phyloP scores from a whole-genome alignment of 768 basidiomycete species.

The Calvatia gigantea region DNA sequence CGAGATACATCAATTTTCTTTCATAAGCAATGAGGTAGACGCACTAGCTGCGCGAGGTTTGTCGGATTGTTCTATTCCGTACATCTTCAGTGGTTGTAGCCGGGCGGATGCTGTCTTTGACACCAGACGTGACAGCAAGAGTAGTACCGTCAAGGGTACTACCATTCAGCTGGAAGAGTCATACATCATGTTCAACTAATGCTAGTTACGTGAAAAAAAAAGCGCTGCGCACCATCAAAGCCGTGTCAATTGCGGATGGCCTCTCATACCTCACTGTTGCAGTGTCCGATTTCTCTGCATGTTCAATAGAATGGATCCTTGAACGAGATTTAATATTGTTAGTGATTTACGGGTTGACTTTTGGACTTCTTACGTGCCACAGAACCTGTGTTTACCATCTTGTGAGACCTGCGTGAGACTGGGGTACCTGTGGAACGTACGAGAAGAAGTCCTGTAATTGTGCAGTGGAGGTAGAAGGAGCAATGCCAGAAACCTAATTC shows the following conservation, averaged over 20 bases:
- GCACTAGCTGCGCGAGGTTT: constrained; percentile 87
- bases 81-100: constrained; percentile 27
- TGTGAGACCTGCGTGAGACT: constrained; percentile 7
- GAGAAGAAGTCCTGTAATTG: constrained; percentile 81
- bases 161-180: constrained; percentile 59
- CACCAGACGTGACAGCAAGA: constrained; percentile 71
- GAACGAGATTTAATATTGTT: neutral
- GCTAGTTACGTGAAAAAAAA: neutral
- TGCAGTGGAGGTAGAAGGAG: constrained; percentile 58
- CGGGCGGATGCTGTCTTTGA: constrained; percentile 53
- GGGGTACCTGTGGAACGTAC: constrained; percentile 37
- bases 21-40: constrained; percentile 18
- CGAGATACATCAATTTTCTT: neutral
- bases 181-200: neutral
- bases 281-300: constrained; percentile 26
- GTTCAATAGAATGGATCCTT: constrained; percentile 69
- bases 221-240: constrained; percentile 59
- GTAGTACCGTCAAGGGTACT: constrained; percentile 71
- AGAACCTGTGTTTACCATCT: constrained; percentile 54
- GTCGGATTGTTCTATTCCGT: constrained; percentile 72
- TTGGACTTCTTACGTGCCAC: constrained; percentile 61
- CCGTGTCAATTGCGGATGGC: constrained; percentile 78
- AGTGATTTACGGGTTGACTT: neutral
- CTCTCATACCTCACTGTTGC: constrained; percentile 88
- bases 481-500: constrained; percentile 66